phyloP scores from a whole-genome alignment of 257 asterid genomes.

The Forsythia suspensa region DNA sequence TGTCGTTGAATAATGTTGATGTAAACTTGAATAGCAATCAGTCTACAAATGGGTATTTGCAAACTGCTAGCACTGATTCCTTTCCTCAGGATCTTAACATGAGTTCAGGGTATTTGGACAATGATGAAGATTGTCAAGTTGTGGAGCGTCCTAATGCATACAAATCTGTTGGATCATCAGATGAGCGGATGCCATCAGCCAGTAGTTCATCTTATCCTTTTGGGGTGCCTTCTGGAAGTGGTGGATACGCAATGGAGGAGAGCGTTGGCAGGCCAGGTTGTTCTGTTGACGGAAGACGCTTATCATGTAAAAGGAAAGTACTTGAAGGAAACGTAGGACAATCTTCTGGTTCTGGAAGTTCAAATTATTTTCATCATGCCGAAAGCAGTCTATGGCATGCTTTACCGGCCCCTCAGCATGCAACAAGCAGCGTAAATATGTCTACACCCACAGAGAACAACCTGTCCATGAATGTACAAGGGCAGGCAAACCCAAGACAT shows the following conservation, averaged over 20 bases:
- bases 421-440: conserved; percentile 26
- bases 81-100: conserved; percentile 51
- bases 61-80: conserved; percentile 33
- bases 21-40: conserved; percentile 35
- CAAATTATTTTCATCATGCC: conserved; percentile 39
- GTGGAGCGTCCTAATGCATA: conserved; percentile 45
- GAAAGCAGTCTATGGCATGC: conserved; percentile 56
- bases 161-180: conserved; percentile 41
- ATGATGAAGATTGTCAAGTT: conserved; percentile 59
- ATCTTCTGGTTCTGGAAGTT: conserved; percentile 69
- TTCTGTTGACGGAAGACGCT: conserved; percentile 58
- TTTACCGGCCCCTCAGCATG: conserved; percentile 32
- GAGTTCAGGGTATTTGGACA: conserved; percentile 31
- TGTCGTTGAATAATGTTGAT: conserved; percentile 36
- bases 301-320: conserved; percentile 78
- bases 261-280: conserved; percentile 47
- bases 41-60: conserved; percentile 34
- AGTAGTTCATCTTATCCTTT: conserved; percentile 44
- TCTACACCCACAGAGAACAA: conserved; percentile 38
- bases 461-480: conserved; percentile 32
- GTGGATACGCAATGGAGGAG: conserved; percentile 42
- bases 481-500: conserved; percentile 57
- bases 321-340: conserved; percentile 62
- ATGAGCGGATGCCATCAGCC: conserved; percentile 34
- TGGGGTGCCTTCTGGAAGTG: conserved; percentile 33